These are phyloP conservation scores for Haplographium delicatum DNA, from an alignment of 495 filamentous ascomycete species.

Conservation along the genomic window DNA sequence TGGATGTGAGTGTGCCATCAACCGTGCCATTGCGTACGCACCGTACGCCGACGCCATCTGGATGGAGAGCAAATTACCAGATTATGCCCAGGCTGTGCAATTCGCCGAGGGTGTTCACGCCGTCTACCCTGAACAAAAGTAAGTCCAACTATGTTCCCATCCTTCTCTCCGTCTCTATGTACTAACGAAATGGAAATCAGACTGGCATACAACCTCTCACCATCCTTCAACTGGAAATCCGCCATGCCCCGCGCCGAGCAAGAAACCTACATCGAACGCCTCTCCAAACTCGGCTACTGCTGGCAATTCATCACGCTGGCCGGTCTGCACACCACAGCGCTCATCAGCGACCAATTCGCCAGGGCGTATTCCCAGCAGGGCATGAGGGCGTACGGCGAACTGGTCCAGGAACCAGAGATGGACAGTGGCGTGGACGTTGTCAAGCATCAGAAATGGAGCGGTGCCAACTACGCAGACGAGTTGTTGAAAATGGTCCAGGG, in stretches of 20 bases:
- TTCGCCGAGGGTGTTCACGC: conserved; percentile 93
- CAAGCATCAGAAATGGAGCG: conserved; percentile 97
- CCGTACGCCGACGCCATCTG: conserved; percentile 94
- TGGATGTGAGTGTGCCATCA: conserved; percentile 86
- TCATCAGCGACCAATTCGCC: conserved; percentile 84
- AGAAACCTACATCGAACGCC: conserved; percentile 91
- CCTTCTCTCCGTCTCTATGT: too few relatives aligned
- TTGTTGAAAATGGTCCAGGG: conserved; percentile 96
- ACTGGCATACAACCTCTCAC: conserved; percentile 94
- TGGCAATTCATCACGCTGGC: conserved; percentile 99
- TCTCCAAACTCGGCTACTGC: conserved; percentile 85
- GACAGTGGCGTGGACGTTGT: conserved; percentile 86
- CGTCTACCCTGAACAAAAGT: conserved; percentile 96
- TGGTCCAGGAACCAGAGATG: conserved; percentile 97
- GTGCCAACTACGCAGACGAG: conserved; percentile 90
- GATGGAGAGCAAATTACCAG: conserved; percentile 98
- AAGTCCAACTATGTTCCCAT: conserved; percentile 28
- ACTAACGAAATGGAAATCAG: too few relatives aligned
- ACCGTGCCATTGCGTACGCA: conserved; percentile 86
- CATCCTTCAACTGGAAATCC: conserved; percentile 99
- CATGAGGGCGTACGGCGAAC: conserved; percentile 95
- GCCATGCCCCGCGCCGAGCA: conserved; percentile 92
- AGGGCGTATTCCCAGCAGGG: conserved; percentile 74
- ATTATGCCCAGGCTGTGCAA: conserved; percentile 86
- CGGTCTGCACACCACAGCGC: conserved; percentile 91